These are phyloP conservation scores for Fraxinus anomala DNA, from an alignment of 257 asterid genomes.

Conservation along the genomic window DNA sequence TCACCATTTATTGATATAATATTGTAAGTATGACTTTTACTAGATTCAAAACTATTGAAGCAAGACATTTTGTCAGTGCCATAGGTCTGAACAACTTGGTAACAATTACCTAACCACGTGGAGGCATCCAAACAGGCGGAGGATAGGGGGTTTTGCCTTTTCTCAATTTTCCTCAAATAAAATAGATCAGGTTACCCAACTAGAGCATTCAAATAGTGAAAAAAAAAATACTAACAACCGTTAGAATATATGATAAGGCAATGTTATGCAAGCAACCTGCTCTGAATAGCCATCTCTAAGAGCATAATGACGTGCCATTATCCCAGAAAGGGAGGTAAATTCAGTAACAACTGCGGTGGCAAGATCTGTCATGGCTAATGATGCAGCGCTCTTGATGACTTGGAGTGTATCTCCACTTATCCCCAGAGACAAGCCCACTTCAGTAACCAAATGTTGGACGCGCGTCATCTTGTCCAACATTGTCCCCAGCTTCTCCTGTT, in stretches of 20 bases:
- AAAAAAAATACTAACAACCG: neutral
- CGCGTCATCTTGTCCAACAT: conserved; percentile 95
- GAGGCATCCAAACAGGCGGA: neutral
- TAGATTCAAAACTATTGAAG: neutral
- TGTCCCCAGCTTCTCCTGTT: conserved; percentile 91
- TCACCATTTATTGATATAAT: neutral
- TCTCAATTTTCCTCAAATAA: neutral
- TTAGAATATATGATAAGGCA: conserved; percentile 11
- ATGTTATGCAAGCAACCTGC: conserved; percentile 50
- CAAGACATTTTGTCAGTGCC: neutral
- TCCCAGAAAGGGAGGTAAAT: conserved; percentile 92
- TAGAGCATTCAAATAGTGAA: neutral
- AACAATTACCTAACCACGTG: neutral
- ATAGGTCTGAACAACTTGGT: conserved; percentile 1
- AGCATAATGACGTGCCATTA: conserved; percentile 95
- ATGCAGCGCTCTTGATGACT: conserved; percentile 68
- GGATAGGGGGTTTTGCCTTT: neutral
- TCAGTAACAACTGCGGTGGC: conserved; percentile 89
- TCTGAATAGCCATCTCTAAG: conserved; percentile 86
- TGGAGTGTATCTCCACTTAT: conserved; percentile 51
- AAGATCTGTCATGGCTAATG: conserved; percentile 92
- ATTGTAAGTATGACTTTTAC: neutral
- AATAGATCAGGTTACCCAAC: neutral
- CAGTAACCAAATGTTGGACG: conserved; percentile 58
- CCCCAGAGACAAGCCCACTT: conserved; percentile 67